Base-by-base conservation (phyloP, 2,329 filamentous ascomycete species). In the Xylaria arbuscula region DNA sequence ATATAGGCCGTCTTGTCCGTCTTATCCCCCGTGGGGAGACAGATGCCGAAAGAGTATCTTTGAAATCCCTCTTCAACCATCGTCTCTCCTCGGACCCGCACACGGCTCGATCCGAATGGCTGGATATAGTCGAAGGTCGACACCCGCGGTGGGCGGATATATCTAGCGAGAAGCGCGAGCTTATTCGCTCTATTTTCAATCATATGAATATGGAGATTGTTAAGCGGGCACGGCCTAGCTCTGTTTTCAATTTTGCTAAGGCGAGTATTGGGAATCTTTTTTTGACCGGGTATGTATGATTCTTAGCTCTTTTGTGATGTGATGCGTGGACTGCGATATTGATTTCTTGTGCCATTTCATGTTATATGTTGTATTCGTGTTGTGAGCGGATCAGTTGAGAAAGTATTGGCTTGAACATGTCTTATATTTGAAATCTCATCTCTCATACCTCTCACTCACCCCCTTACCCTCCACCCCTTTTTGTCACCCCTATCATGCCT, bases 21-120 rank as follows among this genome's bases (percentile, higher is more conserved):
- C 87, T 98, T 57, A 98, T 98, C 70, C 95, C 95, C 0, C 87
- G 90, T 69, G 80, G 84, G 22, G 80, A 85, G 10, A 85, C 86
- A 19, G 84, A 88, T 70, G 81, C 85, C 15, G 92, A 95, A 76
- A 89, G 89, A 40, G 85, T 86, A 1, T 93, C 94, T 4, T 92
- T 97, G 75, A 94, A 92, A 78, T 82, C 86, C 0, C 87, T 98
- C 62, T 97, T 98, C 85, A 98, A 97, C 77, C 89, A 98, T 77
- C 90, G 95, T 10, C 85, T 98, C 0, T 87, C 93, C 2, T 82
- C 87, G 2, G 85, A 88, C 32, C 88, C 3, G 76, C 80, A 6
- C 79, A 83, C 28, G 47, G 94, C 95, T 0, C 86, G 91, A 24
- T 79, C 84, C 4, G 94, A 97, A 82, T 98, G 95, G 94, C 88